Base-by-base conservation (phyloP, 164 flowering plant species). In the Nymphaea thermarum region DNA sequence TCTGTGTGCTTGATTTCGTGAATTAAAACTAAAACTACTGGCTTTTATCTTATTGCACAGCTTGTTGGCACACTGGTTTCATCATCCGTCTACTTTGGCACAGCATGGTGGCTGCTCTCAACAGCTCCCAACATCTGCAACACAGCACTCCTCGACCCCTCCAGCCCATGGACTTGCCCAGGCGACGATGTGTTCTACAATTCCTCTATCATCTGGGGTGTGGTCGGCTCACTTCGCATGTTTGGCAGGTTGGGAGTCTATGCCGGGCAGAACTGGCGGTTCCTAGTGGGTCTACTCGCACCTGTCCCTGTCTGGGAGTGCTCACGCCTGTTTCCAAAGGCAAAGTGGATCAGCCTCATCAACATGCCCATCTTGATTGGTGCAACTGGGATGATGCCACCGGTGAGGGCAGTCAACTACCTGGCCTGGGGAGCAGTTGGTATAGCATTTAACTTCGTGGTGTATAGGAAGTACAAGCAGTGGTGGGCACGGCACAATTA, bases 401-500 rank as follows among this genome's bases (percentile, higher is more conserved):
- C 86, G 1, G 86, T 84, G 0, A 73, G 79, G 60, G 70, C 94
- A 4, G 83, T 83, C 6, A 83, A 87, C 73, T 84, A 66, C 68
- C 41, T 72, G 16, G 70, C 67, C n/a, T 91, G 92, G 94, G 75
- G 76, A 0, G 61, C 69, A 1, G 81, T 81, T 2, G 96, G 88
- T 2, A 25, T 83, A 1, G 76, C 76, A 75, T 89, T 86, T 79
- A 85, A 86, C 75, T 55, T 81, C 3, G 78, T 71, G 42, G 66
- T 91, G 2, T 86, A 73, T 64, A 79, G 73, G 44, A 82, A 60
- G 75, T 70, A 69, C 73, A 85, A 80, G 77, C 70, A 63, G 2
- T 91, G 98, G 98, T 89, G 98, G 98, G 89, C 87, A 1, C 76
- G 85, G 65, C 80, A 86, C 47, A 88, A 72, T 66, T 91, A 89